These are phyloP conservation scores for Pseudocercospora vitis DNA, from an alignment of 2,329 filamentous ascomycete species.

Conservation along the genomic window DNA sequence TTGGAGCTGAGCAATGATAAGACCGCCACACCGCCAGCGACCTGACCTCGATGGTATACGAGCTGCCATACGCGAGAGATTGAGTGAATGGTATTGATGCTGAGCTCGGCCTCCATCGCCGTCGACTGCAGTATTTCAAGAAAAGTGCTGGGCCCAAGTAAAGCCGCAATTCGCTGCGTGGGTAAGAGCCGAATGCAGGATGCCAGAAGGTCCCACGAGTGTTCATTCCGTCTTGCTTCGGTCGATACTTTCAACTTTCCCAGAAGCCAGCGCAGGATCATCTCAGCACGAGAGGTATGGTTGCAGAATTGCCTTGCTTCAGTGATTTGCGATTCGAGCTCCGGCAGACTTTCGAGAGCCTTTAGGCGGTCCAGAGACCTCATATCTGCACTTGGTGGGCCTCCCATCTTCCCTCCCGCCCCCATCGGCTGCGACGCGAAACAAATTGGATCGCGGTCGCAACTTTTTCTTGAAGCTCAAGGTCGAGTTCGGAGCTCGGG, in stretches of 20 bases:
- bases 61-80: slow-evolving; percentile 20
- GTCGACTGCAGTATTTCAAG: slow-evolving; percentile 65
- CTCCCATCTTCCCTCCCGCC: slow-evolving; percentile 16
- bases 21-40: slow-evolving; percentile 25
- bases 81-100: slow-evolving; percentile 10
- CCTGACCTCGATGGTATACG: slow-evolving; percentile 24
- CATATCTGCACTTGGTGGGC: slow-evolving; percentile 24
- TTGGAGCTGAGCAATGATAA: slow-evolving; percentile 28
- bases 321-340: slow-evolving; percentile 30
- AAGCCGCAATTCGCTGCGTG: slow-evolving; percentile 66
- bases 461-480: slow-evolving; percentile 16
- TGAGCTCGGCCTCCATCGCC: slow-evolving; percentile 17
- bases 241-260: slow-evolving; percentile 55
- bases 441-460: not conserved
- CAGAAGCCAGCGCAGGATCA: slow-evolving; percentile 66
- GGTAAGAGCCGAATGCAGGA: slow-evolving; percentile 66
- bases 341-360: slow-evolving; percentile 38
- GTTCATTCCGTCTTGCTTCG: slow-evolving; percentile 45
- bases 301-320: slow-evolving; percentile 35
- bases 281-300: slow-evolving; percentile 49
- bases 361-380: slow-evolving; percentile 42
- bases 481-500: slow-evolving; percentile 10
- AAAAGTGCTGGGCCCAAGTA: slow-evolving; percentile 70
- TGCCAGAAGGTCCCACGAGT: slow-evolving; percentile 60
- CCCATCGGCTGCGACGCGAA: not conserved